phyloP scores from a whole-genome alignment of 768 basidiomycete species.

The Termitomyces titanicus region DNA sequence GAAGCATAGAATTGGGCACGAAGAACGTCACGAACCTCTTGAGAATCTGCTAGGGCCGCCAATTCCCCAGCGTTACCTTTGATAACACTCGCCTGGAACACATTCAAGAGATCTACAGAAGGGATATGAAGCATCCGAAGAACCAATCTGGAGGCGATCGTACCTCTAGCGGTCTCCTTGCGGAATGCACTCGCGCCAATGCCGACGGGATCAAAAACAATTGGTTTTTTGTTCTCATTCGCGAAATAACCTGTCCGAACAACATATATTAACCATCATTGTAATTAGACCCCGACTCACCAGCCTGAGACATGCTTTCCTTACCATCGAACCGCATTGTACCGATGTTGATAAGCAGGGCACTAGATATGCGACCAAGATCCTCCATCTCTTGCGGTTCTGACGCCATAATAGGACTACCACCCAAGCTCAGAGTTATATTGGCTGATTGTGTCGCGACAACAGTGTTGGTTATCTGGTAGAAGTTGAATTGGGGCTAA shows the following conservation, averaged over 20 bases:
- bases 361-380: conserved; percentile 59
- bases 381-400: conserved; percentile 81
- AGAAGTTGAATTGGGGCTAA: not conserved
- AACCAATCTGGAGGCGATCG: conserved; percentile 4
- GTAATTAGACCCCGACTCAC: conserved; percentile 25
- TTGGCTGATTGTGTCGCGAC: conserved; percentile 90
- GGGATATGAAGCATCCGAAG: conserved; percentile 41
- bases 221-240: conserved; percentile 65
- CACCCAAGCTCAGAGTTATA: conserved; percentile 81
- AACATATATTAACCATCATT: not conserved
- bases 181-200: conserved; percentile 80
- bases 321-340: conserved; percentile 57
- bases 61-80: conserved; percentile 95
- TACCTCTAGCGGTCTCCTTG: conserved; percentile 57
- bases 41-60: conserved; percentile 69
- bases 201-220: conserved; percentile 92
- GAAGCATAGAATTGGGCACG: not conserved
- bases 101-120: conserved; percentile 64
- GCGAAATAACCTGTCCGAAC: conserved; percentile 42
- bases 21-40: conserved; percentile 47
- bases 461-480: conserved; percentile 87
- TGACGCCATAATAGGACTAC: conserved; percentile 93
- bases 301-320: conserved; percentile 75
- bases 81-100: conserved; percentile 86
- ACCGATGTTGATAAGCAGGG: conserved; percentile 85